These are phyloP conservation scores for Stentor roeselii DNA, from an alignment of 73 alveolate species.

Conservation along the genomic window DNA sequence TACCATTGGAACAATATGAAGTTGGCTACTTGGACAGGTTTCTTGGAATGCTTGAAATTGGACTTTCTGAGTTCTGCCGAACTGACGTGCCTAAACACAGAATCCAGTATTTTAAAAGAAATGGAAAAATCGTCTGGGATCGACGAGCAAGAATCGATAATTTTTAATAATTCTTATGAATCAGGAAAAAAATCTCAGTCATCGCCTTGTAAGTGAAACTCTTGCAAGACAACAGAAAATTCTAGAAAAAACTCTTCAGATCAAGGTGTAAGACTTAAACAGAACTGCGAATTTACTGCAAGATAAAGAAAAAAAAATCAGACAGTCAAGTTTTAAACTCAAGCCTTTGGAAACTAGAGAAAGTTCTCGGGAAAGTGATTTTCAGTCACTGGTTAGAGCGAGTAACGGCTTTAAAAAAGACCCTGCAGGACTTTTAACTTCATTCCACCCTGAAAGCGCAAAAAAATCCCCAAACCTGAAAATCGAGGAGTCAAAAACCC, in stretches of 20 bases:
- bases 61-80: not conserved
- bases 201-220: not conserved
- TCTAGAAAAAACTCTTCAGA: not conserved
- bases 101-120: slow-evolving; percentile 23
- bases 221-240: not conserved
- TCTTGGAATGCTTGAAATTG: slow-evolving; percentile 15
- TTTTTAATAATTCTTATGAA: not conserved
- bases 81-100: slow-evolving; percentile 25
- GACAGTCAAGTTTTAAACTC: too few relatives aligned
- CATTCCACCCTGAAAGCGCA: too few relatives aligned
- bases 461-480: too few relatives aligned
- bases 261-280: not conserved
- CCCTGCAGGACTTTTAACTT: too few relatives aligned
- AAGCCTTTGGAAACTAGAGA: too few relatives aligned
- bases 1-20: not conserved
- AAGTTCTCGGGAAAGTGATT: too few relatives aligned
- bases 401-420: too few relatives aligned
- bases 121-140: slow-evolving; percentile 33
- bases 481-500: too few relatives aligned
- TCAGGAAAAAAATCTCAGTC: too few relatives aligned
- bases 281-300: not conserved
- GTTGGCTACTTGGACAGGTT: slow-evolving; percentile 29
- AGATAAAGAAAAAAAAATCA: too few relatives aligned
- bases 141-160: not conserved
- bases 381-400: too few relatives aligned